A percentile compares a stretch with the other conserved stretches of the same genome.
Conservation (phyloP, 2,329 filamentous ascomycete genomes). For the Phaeomoniella chlamydospora region DNA sequence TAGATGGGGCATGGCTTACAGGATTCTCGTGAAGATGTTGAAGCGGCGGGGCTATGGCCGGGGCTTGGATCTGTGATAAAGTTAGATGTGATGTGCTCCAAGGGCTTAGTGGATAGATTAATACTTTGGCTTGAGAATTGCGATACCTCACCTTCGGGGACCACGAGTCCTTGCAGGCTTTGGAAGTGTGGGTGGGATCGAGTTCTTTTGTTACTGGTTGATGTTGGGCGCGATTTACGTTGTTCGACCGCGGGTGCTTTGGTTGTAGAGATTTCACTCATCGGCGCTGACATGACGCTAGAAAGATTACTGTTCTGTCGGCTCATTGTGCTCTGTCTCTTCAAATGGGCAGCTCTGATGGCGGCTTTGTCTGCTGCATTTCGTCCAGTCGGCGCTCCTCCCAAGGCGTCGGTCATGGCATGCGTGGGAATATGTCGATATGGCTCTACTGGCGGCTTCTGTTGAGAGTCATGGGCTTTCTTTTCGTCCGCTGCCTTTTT, state of each 20-base stretch:
- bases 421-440: constrained; percentile 50
- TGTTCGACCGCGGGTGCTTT: neutral
- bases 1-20: neutral
- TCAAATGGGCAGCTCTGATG: constrained; percentile 1
- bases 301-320: neutral
- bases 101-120: no score
- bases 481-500: constrained; percentile 38
- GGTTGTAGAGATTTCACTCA: no score
- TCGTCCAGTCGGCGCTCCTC: constrained; percentile 28
- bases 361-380: constrained; percentile 1
- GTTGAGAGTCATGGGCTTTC: constrained; percentile 21
- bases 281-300: no score
- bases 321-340: neutral
- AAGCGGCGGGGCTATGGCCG: neutral
- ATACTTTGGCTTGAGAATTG: neutral
- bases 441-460: constrained; percentile 15
- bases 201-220: no score
- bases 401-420: constrained; percentile 43
- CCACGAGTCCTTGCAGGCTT: neutral
- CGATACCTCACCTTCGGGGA: neutral
- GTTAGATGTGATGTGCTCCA: neutral
- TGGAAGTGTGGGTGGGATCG: neutral
- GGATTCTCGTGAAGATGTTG: neutral
- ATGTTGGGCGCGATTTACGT: neutral
- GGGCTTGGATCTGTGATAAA: neutral